Conservation (phyloP, 139 green algal species). For the Micractinium conductrix region DNA sequence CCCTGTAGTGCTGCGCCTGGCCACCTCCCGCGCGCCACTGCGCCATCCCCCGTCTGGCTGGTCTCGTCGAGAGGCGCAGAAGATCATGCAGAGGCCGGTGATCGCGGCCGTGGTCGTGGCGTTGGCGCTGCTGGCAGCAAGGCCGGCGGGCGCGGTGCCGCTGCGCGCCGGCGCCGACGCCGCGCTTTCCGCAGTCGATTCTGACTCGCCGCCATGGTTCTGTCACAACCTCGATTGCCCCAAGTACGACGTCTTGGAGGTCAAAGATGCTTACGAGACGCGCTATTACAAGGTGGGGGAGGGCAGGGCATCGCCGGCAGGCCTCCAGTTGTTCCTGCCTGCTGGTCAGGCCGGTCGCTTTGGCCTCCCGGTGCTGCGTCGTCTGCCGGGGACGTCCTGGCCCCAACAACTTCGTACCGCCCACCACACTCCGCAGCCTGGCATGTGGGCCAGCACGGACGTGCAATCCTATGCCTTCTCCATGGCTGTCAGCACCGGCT, state of each 20-base stretch:
- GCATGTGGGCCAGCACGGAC: conserved; percentile 69
- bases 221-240: conserved; percentile 78
- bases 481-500: conserved; percentile 62
- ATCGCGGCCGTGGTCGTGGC: no score
- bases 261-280: conserved; percentile 43
- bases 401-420: background rate
- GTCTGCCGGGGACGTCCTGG: background rate
- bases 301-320: background rate
- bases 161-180: no score
- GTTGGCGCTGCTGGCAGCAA: no score
- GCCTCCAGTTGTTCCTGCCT: no score
- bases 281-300: conserved; percentile 46
- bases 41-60: no score
- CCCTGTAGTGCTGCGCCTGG: no score
- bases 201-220: conserved; percentile 59
- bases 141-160: no score
- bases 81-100: no score
- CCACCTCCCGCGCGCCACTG: no score
- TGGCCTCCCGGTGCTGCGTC: no score
- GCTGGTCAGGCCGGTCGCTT: background rate
- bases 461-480: conserved; percentile 62
- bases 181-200: no score
- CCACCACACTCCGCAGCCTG: background rate
- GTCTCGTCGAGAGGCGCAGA: no score
- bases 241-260: conserved; percentile 47